Base-by-base conservation (phyloP, 495 filamentous ascomycete species). In the Penicillium subrubescens region DNA sequence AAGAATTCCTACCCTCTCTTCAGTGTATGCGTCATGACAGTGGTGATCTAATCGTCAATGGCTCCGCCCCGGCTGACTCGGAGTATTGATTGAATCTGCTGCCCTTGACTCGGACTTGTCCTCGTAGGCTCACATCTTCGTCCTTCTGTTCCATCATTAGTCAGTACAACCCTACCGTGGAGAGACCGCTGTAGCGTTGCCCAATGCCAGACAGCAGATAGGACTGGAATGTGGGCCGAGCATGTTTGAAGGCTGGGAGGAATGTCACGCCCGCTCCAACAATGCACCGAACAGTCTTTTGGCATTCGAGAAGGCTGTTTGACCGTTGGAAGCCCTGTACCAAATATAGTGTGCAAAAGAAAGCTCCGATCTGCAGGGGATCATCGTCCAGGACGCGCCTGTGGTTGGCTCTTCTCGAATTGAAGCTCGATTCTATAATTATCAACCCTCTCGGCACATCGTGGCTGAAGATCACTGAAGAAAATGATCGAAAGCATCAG, bases 1-100 rank as follows among this genome's bases (percentile, higher is more conserved):
- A 51, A 10, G n/a, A 2, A 2, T 31, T 27, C 43, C 41, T 66
- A 56, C 43, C 46, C 54, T 62, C 33, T 62, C 48, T 31, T 12
- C 46, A 75, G 64, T 78, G 71, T 80, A 78, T 68, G 69, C 73
- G 75, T 79, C 76, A 80, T 80, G 67, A 72, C 60, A 61, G 37
- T 51, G n/a, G 57, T 59, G 57, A 48, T 64, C 60, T 64, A 58
- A 67, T 69, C 61, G 68, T 68, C 65, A 50, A 56, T 35, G 53
- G 27, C 43, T 51, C 35, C 53, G 59, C 57, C 41, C 62, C 59
- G 66, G 61, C 65, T 60, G 41, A 48, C 34, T 60, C 57, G 59
- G 64, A 63, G 59, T 70, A 71, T 73, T 67, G 53, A 48, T 69
- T 61, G 52, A 27, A 23, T 23, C 11, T 23, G 53, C 31, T 23